Evolutionary conservation across 192 early-diverging fungal genomes (phyloP).

Genomic region (Diversispora epigaea): DNA sequence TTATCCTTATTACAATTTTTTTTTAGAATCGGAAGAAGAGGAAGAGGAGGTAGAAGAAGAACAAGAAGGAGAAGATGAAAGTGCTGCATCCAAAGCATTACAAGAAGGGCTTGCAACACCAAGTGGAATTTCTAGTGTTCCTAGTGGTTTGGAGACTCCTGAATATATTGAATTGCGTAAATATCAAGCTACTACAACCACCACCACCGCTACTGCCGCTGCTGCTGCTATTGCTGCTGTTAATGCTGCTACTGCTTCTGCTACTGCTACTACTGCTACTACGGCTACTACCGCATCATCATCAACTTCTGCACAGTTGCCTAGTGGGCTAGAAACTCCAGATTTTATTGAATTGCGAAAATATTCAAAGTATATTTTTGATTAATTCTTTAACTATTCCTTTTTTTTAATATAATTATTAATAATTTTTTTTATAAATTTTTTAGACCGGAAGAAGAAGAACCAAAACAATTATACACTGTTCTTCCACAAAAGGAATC

Average conservation of each 20-base stretch:
- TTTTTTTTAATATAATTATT: neutral
- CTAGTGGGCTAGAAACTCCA: constrained; percentile 77
- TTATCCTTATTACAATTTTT: neutral
- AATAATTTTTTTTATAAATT: no score
- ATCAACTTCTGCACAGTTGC: neutral
- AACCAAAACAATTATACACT: constrained; percentile 73
- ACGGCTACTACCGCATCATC: neutral
- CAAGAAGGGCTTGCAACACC: constrained; percentile 81
- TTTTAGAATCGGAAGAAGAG: constrained; percentile 62
- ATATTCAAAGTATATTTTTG: constrained; percentile 44
- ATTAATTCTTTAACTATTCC: neutral
- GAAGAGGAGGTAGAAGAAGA: constrained; percentile 68
- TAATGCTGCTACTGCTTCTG: no score
- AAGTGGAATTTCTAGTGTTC: constrained; percentile 72
- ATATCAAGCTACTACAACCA: constrained; percentile 42
- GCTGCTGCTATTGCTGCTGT: constrained; percentile 32
- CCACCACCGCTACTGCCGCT: neutral
- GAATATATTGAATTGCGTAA: constrained; percentile 89
- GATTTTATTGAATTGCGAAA: constrained; percentile 88
- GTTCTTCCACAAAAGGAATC: constrained; percentile 78
- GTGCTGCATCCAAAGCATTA: constrained; percentile 44
- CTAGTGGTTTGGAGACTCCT: constrained; percentile 77
- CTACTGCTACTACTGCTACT: no score
- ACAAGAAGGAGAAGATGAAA: constrained; percentile 57
- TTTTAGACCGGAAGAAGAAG: constrained; percentile 44